A percentile compares a stretch with the other conserved stretches of the same genome.
Evolutionary conservation across 225 moss, liverwort and hornwort genomes (phyloP).

Genomic region (Thuidium tamariscinum): DNA sequence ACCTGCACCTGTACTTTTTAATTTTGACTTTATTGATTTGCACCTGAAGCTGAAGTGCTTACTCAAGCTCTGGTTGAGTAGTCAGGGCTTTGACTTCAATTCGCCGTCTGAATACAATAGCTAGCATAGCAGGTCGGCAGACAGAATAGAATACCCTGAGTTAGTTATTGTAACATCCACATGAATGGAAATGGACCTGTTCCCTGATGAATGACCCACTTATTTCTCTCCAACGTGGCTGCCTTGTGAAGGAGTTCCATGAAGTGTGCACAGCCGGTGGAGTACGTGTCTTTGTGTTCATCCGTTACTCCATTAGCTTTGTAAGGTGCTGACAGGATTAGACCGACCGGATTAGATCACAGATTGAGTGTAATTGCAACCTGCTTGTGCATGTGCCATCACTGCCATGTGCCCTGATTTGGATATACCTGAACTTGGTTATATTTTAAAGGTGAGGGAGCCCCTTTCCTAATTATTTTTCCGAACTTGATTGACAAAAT

Average conservation of each 20-base stretch:
- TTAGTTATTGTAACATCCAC: constrained; percentile 19
- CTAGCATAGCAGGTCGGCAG: constrained; percentile 1
- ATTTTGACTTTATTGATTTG: constrained; percentile 20
- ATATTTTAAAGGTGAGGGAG: not conserved
- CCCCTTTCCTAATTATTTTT: not conserved
- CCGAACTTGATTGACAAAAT: no score
- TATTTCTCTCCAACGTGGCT: not conserved
- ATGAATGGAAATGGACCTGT: constrained; percentile 12
- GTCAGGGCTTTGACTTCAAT: constrained; percentile 10
- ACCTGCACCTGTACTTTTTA: constrained; percentile 21
- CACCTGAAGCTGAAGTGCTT: constrained; percentile 18
- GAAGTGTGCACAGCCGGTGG: not conserved
- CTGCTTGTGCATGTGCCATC: no score
- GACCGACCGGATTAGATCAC: not conserved
- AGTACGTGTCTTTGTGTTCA: not conserved
- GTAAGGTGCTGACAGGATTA: not conserved
- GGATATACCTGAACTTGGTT: not conserved
- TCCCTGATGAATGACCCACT: not conserved
- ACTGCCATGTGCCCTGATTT: not conserved
- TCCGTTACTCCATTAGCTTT: not conserved
- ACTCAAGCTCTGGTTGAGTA: constrained; percentile 28
- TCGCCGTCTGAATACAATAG: constrained; percentile 3
- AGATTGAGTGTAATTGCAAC: no score
- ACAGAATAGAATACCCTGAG: not conserved
- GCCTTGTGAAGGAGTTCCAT: not conserved